Base-by-base conservation (phyloP, 805 yeast species). In the Cyberlindnera petersonii region DNA sequence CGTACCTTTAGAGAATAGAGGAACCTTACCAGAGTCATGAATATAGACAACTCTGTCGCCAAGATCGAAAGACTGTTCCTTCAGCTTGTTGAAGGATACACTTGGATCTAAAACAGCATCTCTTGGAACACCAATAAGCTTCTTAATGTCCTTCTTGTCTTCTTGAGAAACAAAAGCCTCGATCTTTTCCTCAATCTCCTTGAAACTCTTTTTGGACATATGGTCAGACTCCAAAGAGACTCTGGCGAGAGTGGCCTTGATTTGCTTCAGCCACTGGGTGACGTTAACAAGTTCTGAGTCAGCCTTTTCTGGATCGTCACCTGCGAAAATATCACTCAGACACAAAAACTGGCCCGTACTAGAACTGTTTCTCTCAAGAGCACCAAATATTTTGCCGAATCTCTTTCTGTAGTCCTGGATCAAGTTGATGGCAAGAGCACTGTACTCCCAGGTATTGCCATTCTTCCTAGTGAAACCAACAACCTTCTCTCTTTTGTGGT, bases 1-100 rank as follows among this genome's bases (percentile, higher is more conserved):
- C 1, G 96, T 88, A 59, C 99, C 99, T 54, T 83, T 83, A 19
- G 86, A 73, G 56, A 83, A 87, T 40, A 81, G 63, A 20, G 96
- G 95, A 13, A 89, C 95, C 55, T 86, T 87, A 36, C 98, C 98
- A 18, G 85, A 78, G 51, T 81, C 85, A 51, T 83, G 82, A 17
- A 87, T 84, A 49, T 86, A 88, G 18, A 85, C 74, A 22, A 93
- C 86, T 44, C 98, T 75, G 56, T 93, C 97, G 52, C 98, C 98
- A 17, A 93, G 69, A 21, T 74, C 72, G 58, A 93, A 93, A 32
- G 70, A 64, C 65, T 93, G 99, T 28, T 72, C 71, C 40, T 82
- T 75, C 49, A 93, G 70, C 47, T 79, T 69, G 53, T 82, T 80
- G 55, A 75, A 75, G 1, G 96, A 86, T 27, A 72, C 77, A 22